phyloP scores from a whole-genome alignment of 2,329 filamentous ascomycete genomes.

The Trichoderma brevicompactum region DNA sequence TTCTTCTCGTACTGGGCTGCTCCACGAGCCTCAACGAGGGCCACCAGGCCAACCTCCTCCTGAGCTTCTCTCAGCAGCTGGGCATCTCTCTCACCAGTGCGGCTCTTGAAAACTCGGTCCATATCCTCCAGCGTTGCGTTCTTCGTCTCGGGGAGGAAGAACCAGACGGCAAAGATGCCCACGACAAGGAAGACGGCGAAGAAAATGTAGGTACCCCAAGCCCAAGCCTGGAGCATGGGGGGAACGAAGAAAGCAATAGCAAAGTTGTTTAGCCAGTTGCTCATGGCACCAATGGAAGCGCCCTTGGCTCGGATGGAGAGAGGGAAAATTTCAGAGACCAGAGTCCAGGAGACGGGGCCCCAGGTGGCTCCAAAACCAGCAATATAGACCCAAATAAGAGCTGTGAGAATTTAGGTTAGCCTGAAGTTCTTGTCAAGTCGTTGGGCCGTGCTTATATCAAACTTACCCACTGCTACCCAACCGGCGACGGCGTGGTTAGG shows the following conservation, averaged over 20 bases:
- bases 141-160: slow-evolving; percentile 69
- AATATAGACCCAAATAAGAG: slow-evolving; percentile 75
- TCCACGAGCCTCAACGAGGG: slow-evolving; percentile 13
- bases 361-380: slow-evolving; percentile 76
- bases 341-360: slow-evolving; percentile 75
- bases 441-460: neutral
- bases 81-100: slow-evolving; percentile 39
- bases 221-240: slow-evolving; percentile 66
- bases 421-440: neutral
- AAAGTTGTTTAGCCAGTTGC: slow-evolving; percentile 67
- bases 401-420: slow-evolving; percentile 42
- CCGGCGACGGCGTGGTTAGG: slow-evolving; percentile 61
- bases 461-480: slow-evolving; percentile 63
- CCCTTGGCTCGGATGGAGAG: slow-evolving; percentile 71
- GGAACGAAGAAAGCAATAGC: slow-evolving; percentile 69
- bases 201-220: slow-evolving; percentile 72
- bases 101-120: slow-evolving; percentile 56
- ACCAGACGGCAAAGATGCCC: slow-evolving; percentile 65
- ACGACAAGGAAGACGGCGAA: slow-evolving; percentile 69
- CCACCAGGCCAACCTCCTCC: slow-evolving; percentile 35
- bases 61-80: slow-evolving; percentile 35
- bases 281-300: slow-evolving; percentile 68
- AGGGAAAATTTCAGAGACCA: slow-evolving; percentile 76
- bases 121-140: slow-evolving; percentile 67
- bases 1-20: slow-evolving; percentile 19